These are phyloP conservation scores for Alternaria gaisen DNA, from an alignment of 2,329 filamentous ascomycete genomes.

Conservation along the genomic window DNA sequence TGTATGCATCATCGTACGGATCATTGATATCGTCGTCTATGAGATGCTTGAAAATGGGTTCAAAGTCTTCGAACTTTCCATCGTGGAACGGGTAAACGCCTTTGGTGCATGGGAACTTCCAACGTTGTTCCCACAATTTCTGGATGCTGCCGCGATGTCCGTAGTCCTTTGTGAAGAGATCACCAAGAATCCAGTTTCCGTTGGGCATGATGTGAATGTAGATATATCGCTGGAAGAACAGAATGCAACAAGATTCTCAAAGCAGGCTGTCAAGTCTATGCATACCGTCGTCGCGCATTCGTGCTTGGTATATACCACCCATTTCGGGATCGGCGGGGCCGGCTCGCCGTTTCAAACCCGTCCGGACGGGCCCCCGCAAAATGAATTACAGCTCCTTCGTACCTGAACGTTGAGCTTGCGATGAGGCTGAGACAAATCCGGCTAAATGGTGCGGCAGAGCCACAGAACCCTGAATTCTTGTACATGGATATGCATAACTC, in stretches of 20 bases:
- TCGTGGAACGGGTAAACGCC: conserved; percentile 79
- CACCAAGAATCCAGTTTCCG: conserved; percentile 47
- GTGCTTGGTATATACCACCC: conserved; percentile 14
- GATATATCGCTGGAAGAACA: not conserved
- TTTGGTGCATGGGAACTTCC: conserved; percentile 45
- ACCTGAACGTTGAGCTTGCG: not conserved
- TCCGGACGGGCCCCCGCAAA: conserved; percentile 34
- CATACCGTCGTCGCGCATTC: not conserved
- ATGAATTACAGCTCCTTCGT: not conserved
- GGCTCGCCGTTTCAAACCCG: conserved; percentile 18
- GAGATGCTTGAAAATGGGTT: conserved; percentile 60
- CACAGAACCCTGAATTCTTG: not conserved
- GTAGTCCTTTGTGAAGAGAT: conserved; percentile 49
- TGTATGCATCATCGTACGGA: conserved; percentile 70
- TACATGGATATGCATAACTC: not conserved
- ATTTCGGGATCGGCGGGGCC: conserved; percentile 37
- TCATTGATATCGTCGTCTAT: conserved; percentile 68
- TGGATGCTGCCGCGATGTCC: conserved; percentile 46
- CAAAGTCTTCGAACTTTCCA: conserved; percentile 72
- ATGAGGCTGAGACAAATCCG: not conserved
- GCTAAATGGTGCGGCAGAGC: conserved; percentile 10
- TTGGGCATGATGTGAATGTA: conserved; percentile 30
- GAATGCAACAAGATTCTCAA: not conserved
- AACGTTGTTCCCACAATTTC: conserved; percentile 46
- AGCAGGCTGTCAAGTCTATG: not conserved